Percentiles rank a stretch among this genome's conserved stretches.
These are phyloP conservation scores for Alternaria incomplexa DNA, from an alignment of 2,329 filamentous ascomycete genomes.

Conservation along the genomic window DNA sequence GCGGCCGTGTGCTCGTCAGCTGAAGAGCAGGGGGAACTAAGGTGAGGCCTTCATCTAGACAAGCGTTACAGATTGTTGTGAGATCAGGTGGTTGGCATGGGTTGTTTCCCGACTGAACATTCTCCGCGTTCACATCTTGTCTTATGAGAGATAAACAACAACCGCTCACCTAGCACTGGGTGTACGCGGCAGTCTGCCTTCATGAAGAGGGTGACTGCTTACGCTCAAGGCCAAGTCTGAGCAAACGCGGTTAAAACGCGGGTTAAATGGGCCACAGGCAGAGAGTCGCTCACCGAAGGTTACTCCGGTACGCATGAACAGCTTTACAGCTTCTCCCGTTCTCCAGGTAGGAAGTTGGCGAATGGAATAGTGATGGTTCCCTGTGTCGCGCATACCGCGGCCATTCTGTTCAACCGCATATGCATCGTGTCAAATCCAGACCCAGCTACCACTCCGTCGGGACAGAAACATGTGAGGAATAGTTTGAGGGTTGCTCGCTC, in stretches of 20 bases:
- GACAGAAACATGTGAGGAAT: not conserved
- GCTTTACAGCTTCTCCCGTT: not conserved
- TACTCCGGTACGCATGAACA: not conserved
- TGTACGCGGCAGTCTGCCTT: not conserved
- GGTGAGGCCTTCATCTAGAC: not conserved
- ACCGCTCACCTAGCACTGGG: not conserved
- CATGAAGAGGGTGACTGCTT: not conserved
- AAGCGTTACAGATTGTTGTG: not conserved
- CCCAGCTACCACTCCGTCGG: not conserved
- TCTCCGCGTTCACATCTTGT: not conserved
- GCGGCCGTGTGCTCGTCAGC: not conserved
- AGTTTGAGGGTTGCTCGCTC: not conserved
- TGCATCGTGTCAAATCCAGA: not conserved
- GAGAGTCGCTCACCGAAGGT: not conserved
- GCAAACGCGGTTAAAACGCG: not conserved
- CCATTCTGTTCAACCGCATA: not conserved
- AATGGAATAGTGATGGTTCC: not conserved
- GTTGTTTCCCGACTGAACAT: not conserved
- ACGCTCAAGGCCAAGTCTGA: rapidly evolving
- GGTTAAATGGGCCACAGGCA: not conserved
- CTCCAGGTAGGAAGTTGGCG: not conserved
- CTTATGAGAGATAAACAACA: not conserved
- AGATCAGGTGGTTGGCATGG: not conserved
- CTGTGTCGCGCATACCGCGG: not conserved
- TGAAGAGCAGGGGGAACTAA: not conserved